Evolutionary conservation across 192 early-diverging fungal species (phyloP).

Genomic region (Rhizophlyctis rosea): DNA sequence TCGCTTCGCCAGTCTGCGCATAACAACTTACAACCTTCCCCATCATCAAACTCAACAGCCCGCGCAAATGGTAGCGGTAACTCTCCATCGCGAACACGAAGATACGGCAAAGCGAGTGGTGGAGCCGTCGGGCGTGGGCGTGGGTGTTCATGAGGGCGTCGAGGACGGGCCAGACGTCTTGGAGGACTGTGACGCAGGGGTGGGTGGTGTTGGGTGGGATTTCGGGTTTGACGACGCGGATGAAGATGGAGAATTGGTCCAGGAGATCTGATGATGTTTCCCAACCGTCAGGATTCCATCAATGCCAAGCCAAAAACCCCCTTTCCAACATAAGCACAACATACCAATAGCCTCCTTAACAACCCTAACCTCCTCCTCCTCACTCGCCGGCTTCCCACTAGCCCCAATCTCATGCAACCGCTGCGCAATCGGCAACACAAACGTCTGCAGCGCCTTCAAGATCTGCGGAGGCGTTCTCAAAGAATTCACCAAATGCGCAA

Average conservation of each 20-base stretch:
- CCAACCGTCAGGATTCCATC: no score
- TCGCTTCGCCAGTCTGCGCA: conserved; percentile 58
- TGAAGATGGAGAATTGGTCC: conserved; percentile 60
- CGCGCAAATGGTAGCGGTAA: conserved; percentile 52
- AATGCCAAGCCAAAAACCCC: background rate
- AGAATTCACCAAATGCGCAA: conserved; percentile 86
- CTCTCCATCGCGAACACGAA: conserved; percentile 59
- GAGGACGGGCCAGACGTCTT: conserved; percentile 73
- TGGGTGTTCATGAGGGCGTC: conserved; percentile 34
- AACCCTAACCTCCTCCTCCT: conserved; percentile 32
- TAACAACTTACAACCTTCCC: conserved; percentile 65
- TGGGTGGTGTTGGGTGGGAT: conserved; percentile 47
- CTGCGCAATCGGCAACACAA: conserved; percentile 71
- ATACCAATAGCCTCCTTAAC: conserved; percentile 20
- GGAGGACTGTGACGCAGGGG: conserved; percentile 64
- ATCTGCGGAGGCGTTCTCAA: conserved; percentile 47
- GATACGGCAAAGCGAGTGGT: conserved; percentile 41
- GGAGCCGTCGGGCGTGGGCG: conserved; percentile 37
- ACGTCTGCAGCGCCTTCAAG: conserved; percentile 63
- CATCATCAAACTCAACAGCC: conserved; percentile 56
- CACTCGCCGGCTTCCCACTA: conserved; percentile 35
- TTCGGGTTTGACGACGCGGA: conserved; percentile 52
- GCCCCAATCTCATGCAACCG: conserved; percentile 59
- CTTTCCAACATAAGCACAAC: conserved; percentile 15
- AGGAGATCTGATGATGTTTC: conserved; percentile 57